phyloP scores from a whole-genome alignment of 192 early-diverging fungal genomes.

The Coemansia umbellata region DNA sequence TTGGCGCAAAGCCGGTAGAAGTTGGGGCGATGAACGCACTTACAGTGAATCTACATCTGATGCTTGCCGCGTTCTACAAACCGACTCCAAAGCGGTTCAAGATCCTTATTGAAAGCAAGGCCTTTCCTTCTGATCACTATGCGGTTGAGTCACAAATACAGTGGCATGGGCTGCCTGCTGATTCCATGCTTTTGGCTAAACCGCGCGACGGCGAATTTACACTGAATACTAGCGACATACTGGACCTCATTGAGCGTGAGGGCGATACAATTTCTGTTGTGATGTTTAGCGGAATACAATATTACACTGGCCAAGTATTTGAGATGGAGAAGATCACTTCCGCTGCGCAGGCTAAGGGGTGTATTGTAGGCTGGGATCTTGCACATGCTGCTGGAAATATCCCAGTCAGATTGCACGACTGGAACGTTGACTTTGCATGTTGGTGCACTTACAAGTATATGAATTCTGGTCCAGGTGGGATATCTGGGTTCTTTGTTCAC shows the following conservation, averaged over 20 bases:
- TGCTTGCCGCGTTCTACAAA: constrained; percentile 91
- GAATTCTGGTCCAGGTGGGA: constrained; percentile 94
- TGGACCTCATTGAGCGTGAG: constrained; percentile 65
- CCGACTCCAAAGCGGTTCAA: constrained; percentile 71
- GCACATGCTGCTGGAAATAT: constrained; percentile 96
- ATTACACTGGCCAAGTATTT: constrained; percentile 90
- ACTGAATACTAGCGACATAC: constrained; percentile 77
- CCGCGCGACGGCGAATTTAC: constrained; percentile 70
- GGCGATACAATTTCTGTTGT: constrained; percentile 82
- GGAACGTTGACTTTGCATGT: constrained; percentile 95
- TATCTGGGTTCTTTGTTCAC: constrained; percentile 90
- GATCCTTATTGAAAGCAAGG: constrained; percentile 87
- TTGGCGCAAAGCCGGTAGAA: constrained; percentile 64
- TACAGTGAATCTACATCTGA: constrained; percentile 86
- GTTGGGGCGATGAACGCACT: constrained; percentile 91
- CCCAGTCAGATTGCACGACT: constrained; percentile 82
- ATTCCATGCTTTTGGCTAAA: constrained; percentile 67
- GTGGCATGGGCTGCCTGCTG: constrained; percentile 70
- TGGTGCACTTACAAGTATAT: constrained; percentile 99
- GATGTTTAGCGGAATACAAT: constrained; percentile 87
- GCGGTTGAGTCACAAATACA: constrained; percentile 85
- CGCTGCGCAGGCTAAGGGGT: constrained; percentile 77
- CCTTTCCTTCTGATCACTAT: constrained; percentile 96
- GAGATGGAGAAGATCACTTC: constrained; percentile 81
- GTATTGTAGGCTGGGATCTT: constrained; percentile 90